Evolutionary conservation across 1,284 basidiomycete genomes (phyloP).

Genomic region (Boletus semigastroideus): DNA sequence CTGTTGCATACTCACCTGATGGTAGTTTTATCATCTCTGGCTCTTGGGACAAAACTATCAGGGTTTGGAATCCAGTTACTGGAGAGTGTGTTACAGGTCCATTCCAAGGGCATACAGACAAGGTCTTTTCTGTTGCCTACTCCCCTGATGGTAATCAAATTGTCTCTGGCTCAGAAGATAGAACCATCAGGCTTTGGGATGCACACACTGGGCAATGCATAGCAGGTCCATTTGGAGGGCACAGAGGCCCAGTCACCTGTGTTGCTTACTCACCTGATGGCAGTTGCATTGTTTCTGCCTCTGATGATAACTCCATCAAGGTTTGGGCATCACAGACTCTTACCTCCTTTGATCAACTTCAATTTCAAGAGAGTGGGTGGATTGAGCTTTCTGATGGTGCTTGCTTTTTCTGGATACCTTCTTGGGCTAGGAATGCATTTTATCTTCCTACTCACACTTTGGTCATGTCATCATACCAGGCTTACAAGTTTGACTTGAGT

Average conservation of each 20-base stretch:
- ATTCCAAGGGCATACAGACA: slow-evolving; percentile 14
- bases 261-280: slow-evolving; percentile 21
- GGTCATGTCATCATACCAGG: slow-evolving; percentile 6
- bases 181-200: slow-evolving; percentile 18
- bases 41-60: slow-evolving; percentile 19
- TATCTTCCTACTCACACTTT: slow-evolving; percentile 17
- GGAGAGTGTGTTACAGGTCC: slow-evolving; percentile 19
- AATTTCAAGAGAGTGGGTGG: slow-evolving; percentile 19
- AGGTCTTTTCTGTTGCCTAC: slow-evolving; percentile 14
- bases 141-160: slow-evolving; percentile 20
- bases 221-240: slow-evolving; percentile 18
- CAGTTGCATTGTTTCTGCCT: slow-evolving; percentile 13
- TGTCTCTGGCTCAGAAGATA: slow-evolving; percentile 21
- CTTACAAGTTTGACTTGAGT: slow-evolving; percentile 16
- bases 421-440: slow-evolving; percentile 19
- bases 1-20: slow-evolving; percentile 21
- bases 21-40: slow-evolving; percentile 13
- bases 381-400: slow-evolving; percentile 6
- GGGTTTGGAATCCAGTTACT: slow-evolving; percentile 18
- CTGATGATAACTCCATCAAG: slow-evolving; percentile 15
- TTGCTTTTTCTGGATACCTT: slow-evolving; percentile 18
- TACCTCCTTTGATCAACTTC: slow-evolving; percentile 2
- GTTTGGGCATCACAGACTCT: slow-evolving; percentile 6
- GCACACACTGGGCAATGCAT: slow-evolving; percentile 14
- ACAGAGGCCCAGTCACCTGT: slow-evolving; percentile 6